phyloP scores from a whole-genome alignment of 2,329 filamentous ascomycete species.

The Endothia cerciana region DNA sequence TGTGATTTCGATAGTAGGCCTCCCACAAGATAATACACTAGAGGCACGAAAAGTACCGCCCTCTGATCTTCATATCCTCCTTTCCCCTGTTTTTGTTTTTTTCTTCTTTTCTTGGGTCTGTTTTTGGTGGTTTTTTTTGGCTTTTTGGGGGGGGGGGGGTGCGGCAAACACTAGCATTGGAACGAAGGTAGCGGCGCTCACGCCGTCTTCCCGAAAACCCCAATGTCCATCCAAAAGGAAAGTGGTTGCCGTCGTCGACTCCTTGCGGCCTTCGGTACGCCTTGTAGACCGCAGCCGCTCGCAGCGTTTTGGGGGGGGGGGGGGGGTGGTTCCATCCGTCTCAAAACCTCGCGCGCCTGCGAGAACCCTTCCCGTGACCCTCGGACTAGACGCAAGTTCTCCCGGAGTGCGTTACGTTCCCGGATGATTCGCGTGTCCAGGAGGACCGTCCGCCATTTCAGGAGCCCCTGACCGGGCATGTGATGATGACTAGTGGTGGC shows the following conservation, averaged over 20 bases:
- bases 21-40: background rate
- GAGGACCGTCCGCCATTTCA: background rate
- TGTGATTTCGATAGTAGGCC: background rate
- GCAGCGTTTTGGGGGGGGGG: too few relatives aligned
- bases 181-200: background rate
- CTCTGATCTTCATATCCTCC: too few relatives aligned
- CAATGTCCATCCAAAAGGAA: slow-evolving; percentile 3
- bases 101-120: background rate
- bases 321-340: background rate
- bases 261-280: background rate
- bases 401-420: background rate
- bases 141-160: too few relatives aligned
- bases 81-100: background rate
- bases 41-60: background rate
- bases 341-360: background rate
- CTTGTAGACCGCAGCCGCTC: background rate
- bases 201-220: slow-evolving; percentile 1
- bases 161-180: background rate
- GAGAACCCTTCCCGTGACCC: background rate
- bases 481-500: background rate
- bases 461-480: background rate
- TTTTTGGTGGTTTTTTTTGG: background rate
- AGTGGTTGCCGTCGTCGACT: slow-evolving; percentile 13
- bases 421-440: background rate
- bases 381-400: too few relatives aligned